phyloP scores from a whole-genome alignment of 2,329 filamentous ascomycete genomes.

The Colletotrichum zoysiae region DNA sequence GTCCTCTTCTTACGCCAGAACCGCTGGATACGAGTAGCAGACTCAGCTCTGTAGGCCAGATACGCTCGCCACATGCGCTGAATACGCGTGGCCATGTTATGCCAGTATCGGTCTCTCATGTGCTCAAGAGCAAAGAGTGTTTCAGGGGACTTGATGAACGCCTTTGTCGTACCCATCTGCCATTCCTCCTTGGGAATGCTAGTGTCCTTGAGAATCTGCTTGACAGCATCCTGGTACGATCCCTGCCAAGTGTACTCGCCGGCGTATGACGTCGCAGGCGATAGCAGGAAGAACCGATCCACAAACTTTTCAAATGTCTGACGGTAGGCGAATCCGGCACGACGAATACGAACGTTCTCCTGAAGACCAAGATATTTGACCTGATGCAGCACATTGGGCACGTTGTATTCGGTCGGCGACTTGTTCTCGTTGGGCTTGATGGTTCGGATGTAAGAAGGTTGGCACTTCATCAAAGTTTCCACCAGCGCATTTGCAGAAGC shows the following conservation, averaged over 20 bases:
- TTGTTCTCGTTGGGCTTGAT: constrained; percentile 99
- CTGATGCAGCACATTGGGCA: constrained; percentile 93
- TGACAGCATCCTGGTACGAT: constrained; percentile 86
- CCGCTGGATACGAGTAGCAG: constrained; percentile 91
- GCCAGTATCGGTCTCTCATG: constrained; percentile 98
- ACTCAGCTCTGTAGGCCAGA: constrained; percentile 90
- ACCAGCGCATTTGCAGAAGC: constrained; percentile 94
- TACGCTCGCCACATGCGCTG: constrained; percentile 98
- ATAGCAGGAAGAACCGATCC: constrained; percentile 95
- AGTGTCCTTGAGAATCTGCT: constrained; percentile 94
- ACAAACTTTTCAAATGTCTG: constrained; percentile 99
- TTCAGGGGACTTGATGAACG: constrained; percentile 98
- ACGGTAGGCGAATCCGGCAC: constrained; percentile 96
- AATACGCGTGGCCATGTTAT: constrained; percentile 98
- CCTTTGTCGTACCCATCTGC: constrained; percentile 96
- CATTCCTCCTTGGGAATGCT: constrained; percentile 96
- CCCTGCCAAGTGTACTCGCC: constrained; percentile 98
- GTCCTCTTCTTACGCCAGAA: constrained; percentile 96
- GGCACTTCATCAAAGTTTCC: constrained; percentile 94
- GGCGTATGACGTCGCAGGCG: constrained; percentile 93
- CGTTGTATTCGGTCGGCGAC: constrained; percentile 92
- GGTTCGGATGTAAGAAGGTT: constrained; percentile 97
- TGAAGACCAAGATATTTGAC: constrained; percentile 99
- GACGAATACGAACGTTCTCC: constrained; percentile 97
- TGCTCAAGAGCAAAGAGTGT: constrained; percentile 96